A percentile compares a stretch with the other conserved stretches of the same genome.
Conservation (phyloP, 768 basidiomycete genomes). For the Lactarius trivialis region DNA sequence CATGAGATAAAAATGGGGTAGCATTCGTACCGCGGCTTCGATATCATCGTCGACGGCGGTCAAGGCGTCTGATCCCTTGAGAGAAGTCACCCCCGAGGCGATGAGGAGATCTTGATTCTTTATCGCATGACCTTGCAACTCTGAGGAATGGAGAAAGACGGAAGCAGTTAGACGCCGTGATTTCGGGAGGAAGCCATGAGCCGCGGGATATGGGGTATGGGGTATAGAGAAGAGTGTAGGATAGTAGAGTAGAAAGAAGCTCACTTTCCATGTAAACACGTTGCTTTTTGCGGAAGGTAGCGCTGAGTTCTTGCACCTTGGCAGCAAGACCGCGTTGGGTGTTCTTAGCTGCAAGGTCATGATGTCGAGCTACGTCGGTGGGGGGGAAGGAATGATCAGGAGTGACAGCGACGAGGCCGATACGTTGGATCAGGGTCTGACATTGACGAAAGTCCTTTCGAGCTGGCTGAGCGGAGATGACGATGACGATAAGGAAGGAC, state of each 20-base stretch:
- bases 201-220: constrained; percentile 17
- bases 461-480: constrained; percentile 7
- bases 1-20: constrained; percentile 1
- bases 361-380: constrained; percentile 39
- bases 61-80: constrained; percentile 76
- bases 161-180: background rate
- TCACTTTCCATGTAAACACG: constrained; percentile 96
- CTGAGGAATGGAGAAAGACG: constrained; percentile 35
- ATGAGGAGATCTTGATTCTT: constrained; percentile 93
- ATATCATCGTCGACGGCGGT: constrained; percentile 88
- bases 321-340: constrained; percentile 95
- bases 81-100: constrained; percentile 79
- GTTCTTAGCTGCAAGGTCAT: constrained; percentile 75
- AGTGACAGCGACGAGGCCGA: constrained; percentile 38
- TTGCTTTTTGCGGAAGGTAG: constrained; percentile 93
- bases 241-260: constrained; percentile 32
- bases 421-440: constrained; percentile 63
- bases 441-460: constrained; percentile 36
- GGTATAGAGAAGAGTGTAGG: constrained; percentile 11
- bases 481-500: constrained; percentile 9
- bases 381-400: constrained; percentile 63
- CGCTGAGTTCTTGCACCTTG: constrained; percentile 89
- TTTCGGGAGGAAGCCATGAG: constrained; percentile 9
- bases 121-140: constrained; percentile 94
- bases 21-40: constrained; percentile 59